Conservation (phyloP, 176 grass and related monocot species). For the Aegilops longissima region DNA sequence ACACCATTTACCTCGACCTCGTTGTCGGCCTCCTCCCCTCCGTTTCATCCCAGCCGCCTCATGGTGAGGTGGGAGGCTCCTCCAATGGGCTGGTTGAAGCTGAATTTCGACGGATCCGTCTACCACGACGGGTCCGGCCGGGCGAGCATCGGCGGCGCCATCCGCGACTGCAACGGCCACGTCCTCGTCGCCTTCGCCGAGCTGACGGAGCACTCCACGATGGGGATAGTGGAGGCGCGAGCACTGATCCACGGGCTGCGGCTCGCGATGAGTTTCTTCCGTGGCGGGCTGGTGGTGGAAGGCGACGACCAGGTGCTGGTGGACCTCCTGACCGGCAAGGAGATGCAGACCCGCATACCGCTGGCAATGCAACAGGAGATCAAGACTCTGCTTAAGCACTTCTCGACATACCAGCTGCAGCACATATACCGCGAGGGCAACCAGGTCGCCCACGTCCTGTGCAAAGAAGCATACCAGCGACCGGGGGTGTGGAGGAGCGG, state of each 20-base stretch:
- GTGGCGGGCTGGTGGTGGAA: no score
- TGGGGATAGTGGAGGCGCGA: not conserved
- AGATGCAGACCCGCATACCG: no score
- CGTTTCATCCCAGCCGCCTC: no score
- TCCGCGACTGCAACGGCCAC: not conserved
- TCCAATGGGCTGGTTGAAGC: no score
- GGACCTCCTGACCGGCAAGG: no score
- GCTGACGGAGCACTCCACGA: not conserved
- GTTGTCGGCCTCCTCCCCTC: no score
- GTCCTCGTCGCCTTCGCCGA: not conserved
- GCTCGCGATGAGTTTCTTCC: no score
- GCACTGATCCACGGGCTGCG: not conserved
- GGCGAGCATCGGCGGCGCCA: not conserved
- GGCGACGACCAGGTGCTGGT: no score
- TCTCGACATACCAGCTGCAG: not conserved
- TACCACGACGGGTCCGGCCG: not conserved
- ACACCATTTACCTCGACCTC: no score
- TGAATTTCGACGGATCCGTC: no score
- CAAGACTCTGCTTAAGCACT: not conserved
- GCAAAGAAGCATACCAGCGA: not conserved
- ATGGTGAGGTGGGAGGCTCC: no score
- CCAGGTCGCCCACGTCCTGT: not conserved
- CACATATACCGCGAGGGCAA: conserved; percentile 6
- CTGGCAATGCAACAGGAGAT: no score
- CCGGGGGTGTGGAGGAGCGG: not conserved